Conservation (phyloP, 139 green algal species). For the Chlorella sorokiniana region DNA sequence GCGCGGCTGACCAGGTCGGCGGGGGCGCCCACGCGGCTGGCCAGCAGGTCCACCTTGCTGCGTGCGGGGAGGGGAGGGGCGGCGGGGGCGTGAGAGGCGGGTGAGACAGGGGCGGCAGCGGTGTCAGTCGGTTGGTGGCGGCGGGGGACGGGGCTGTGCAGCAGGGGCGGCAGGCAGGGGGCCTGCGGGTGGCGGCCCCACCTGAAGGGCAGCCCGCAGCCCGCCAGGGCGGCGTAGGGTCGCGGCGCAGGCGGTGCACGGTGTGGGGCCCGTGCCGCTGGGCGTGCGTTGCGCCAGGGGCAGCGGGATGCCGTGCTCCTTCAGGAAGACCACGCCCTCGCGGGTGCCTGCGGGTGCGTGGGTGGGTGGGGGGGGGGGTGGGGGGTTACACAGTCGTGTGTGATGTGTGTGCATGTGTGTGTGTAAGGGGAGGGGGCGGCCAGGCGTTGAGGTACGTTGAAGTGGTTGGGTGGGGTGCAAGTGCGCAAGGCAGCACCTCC, state of each 20-base stretch:
- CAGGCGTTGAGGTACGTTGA: no score
- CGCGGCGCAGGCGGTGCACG: background rate
- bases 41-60: conserved; percentile 48
- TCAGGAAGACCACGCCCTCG: conserved; percentile 22
- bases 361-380: background rate
- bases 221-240: conserved; percentile 30
- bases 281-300: conserved; percentile 31
- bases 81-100: background rate
- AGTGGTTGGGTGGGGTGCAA: no score
- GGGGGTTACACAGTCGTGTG: background rate
- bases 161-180: background rate
- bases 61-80: no score
- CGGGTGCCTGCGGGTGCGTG: conserved; percentile 13
- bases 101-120: background rate
- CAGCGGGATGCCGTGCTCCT: conserved; percentile 28
- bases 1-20: conserved; percentile 42
- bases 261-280: conserved; percentile 8
- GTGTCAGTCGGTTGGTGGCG: background rate
- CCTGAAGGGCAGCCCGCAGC: conserved; percentile 25
- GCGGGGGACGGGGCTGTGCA: background rate
- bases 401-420: background rate
- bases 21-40: conserved; percentile 18
- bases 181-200: background rate
- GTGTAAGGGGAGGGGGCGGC: no score
- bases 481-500: background rate